Percentiles rank a stretch among this genome's conserved stretches.
Conservation (phyloP, 495 filamentous ascomycete species). For the Aspergillus steynii region DNA sequence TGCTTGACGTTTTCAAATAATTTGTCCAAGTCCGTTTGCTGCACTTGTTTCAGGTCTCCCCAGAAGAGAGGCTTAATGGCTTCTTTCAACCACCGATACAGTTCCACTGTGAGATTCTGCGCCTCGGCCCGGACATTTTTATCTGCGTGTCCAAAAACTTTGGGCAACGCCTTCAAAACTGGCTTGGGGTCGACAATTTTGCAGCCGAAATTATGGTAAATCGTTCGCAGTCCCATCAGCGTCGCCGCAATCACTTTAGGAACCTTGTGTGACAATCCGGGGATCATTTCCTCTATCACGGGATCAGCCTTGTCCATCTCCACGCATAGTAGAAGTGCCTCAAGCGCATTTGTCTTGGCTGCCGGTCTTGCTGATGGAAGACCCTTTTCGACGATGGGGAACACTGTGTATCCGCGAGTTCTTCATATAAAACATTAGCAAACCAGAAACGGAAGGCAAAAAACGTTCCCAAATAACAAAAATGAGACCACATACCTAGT, state of each 20-base stretch:
- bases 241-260: conserved; percentile 91
- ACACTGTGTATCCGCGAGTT: conserved; percentile 72
- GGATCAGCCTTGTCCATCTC: conserved; percentile 86
- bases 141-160: conserved; percentile 93
- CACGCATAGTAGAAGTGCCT: conserved; percentile 84
- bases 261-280: conserved; percentile 83
- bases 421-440: conserved; percentile 37
- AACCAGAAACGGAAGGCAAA: conserved; percentile 1
- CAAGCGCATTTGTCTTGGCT: conserved; percentile 82
- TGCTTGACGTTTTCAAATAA: conserved; percentile 91
- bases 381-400: conserved; percentile 86
- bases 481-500: conserved; percentile 53
- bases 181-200: conserved; percentile 96
- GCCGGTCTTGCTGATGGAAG: conserved; percentile 82
- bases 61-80: conserved; percentile 99
- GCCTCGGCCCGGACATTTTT: conserved; percentile 97
- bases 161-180: conserved; percentile 86
- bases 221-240: conserved; percentile 72
- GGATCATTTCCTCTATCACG: conserved; percentile 87
- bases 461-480: neutral
- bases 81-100: conserved; percentile 96
- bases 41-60: conserved; percentile 91
- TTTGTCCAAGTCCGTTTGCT: conserved; percentile 91
- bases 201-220: conserved; percentile 92
- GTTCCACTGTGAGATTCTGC: conserved; percentile 86